A percentile compares a stretch with the other conserved stretches of the same genome.
phyloP scores from a whole-genome alignment of 164 flowering plant genomes.

The Liquidambar formosana region DNA sequence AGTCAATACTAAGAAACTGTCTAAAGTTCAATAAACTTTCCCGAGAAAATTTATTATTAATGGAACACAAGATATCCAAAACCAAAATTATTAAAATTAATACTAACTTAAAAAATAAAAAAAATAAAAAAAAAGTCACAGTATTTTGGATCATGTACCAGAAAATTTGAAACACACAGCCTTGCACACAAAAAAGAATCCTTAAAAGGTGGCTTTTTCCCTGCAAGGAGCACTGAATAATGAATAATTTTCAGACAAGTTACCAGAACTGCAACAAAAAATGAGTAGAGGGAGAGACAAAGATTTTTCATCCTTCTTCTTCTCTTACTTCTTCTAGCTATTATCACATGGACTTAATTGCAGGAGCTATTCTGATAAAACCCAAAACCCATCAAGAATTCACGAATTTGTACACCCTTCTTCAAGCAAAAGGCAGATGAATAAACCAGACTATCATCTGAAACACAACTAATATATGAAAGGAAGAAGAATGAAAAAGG shows the following conservation, averaged over 20 bases:
- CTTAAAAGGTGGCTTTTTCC: background rate
- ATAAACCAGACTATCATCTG: conserved; percentile 15
- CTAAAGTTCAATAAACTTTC: background rate
- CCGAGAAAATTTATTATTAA: too few relatives aligned
- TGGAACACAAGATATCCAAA: too few relatives aligned
- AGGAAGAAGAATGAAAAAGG: background rate
- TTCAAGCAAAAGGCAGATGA: conserved; percentile 26
- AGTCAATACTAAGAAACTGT: background rate
- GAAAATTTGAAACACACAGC: too few relatives aligned
- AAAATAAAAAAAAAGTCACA: too few relatives aligned
- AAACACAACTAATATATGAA: conserved; percentile 15
- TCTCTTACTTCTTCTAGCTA: conserved; percentile 12
- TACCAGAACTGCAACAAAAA: too few relatives aligned
- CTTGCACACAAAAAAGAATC: background rate
- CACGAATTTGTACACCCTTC: conserved; percentile 47
- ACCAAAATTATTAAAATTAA: too few relatives aligned
- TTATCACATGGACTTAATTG: conserved; percentile 3
- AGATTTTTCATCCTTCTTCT: too few relatives aligned
- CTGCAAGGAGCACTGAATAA: conserved; percentile 5
- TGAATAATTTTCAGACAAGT: conserved; percentile 33
- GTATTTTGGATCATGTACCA: background rate
- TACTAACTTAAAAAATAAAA: too few relatives aligned
- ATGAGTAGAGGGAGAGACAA: conserved; percentile 5
- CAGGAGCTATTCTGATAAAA: conserved; percentile 11
- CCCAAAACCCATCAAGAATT: conserved; percentile 36